Evolutionary conservation across 2,329 filamentous ascomycete species (phyloP), one percentile per base, ranked within the genome.

Genomic region (Lasiodiplodia gonubiensis): DNA sequence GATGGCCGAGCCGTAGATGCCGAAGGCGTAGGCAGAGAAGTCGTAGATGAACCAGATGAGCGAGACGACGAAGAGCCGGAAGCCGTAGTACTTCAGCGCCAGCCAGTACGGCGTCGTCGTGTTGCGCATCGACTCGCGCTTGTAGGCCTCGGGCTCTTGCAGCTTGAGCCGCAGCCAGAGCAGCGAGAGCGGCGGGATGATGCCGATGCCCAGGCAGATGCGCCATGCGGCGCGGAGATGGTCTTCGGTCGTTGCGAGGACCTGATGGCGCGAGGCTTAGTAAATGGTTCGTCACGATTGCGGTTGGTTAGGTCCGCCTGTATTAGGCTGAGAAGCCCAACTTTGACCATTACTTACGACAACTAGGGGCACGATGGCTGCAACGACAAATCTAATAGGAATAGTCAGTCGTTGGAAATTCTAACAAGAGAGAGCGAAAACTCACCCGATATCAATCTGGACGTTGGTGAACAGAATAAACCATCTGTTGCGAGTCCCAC

Each of bases 21-120:
- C 86, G 76, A 97, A 97, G 0, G 91, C 90, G 77, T 97, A 97
- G 2, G 88, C 82, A 2, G 90, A 92, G 79, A 97, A 97, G 85
- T 86, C 81, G 70, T 83, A 82, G 65, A 86, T 79, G 73, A 87
- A 87, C 84, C 85, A 87, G 60, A 86, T 85, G 11, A 84, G 80
- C 66, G 81, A 85, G 11, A 85, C 86, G 11, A 86, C 84, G 37
- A 84, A 76, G 12, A 88, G 74, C 2, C 81, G 76, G 71, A 81
- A 84, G 85, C 86, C 87, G 75, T 88, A 88, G 72, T 82, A 87
- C 23, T 78, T 79, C 11, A 85, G 46, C 6, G 86, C 80, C 0
- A 88, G 77, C 5, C 75, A 52, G 74, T 74, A 79, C 2, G 78
- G 78, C 1, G 76, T 79, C 42, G 75, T 74, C 1, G 73, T 70